These are phyloP conservation scores for Cordyceps militaris DNA, from an alignment of 2,329 filamentous ascomycete species.

Conservation along the genomic window DNA sequence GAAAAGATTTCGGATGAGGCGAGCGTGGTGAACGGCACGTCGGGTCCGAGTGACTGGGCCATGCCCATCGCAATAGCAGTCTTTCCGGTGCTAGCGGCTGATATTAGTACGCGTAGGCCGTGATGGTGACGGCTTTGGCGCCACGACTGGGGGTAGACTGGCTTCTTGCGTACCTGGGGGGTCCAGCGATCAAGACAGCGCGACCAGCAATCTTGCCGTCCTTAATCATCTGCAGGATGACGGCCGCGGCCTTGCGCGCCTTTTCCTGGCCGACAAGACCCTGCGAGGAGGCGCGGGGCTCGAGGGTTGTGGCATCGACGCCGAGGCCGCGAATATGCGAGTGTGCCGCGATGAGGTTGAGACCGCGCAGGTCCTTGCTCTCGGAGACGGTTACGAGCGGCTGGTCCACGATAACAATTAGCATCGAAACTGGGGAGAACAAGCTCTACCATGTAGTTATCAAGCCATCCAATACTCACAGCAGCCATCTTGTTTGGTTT, in stretches of 20 bases:
- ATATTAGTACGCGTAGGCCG: neutral
- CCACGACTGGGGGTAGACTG: too few species aligned
- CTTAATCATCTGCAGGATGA: constrained; percentile 98
- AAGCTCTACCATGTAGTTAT: neutral
- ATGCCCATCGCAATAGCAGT: constrained; percentile 98
- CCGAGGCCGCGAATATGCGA: constrained; percentile 96
- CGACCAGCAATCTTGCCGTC: constrained; percentile 96
- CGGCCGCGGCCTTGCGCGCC: constrained; percentile 89
- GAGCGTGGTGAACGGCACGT: constrained; percentile 94
- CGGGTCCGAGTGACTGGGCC: constrained; percentile 88
- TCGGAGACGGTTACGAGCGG: constrained; percentile 76
- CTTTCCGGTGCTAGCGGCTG: constrained; percentile 71
- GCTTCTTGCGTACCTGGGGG: constrained; percentile 56
- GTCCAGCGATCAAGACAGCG: constrained; percentile 89
- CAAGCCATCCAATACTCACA: constrained; percentile 31
- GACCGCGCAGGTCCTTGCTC: constrained; percentile 88
- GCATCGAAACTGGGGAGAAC: neutral
- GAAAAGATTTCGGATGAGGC: constrained; percentile 97
- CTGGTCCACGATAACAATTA: constrained; percentile 28
- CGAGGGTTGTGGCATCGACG: constrained; percentile 84
- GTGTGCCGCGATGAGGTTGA: constrained; percentile 97
- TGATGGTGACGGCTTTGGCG: neutral
- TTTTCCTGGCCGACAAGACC: constrained; percentile 95
- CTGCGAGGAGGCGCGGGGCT: constrained; percentile 78
- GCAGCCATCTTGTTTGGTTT: constrained; percentile 40